A percentile compares a stretch with the other conserved stretches of the same genome.
phyloP scores from a whole-genome alignment of 805 yeast genomes.

The Zygosaccharomyces pseudorouxii region DNA sequence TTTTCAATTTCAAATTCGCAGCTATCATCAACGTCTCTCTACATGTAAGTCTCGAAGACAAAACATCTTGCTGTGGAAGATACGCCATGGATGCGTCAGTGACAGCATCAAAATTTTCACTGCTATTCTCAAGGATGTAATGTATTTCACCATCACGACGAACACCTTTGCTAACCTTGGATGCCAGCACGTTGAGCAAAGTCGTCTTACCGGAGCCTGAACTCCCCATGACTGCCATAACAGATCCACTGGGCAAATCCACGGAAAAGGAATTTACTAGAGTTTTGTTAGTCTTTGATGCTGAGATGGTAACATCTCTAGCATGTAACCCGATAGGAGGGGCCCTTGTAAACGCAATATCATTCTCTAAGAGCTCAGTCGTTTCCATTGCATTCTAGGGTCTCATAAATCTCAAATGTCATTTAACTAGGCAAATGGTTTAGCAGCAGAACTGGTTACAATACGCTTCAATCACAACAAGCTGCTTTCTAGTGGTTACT shows the following conservation, averaged over 20 bases:
- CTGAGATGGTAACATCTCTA: slow-evolving; percentile 25
- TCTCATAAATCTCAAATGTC: not conserved
- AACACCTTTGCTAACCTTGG: slow-evolving; percentile 42
- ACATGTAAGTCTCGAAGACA: slow-evolving; percentile 67
- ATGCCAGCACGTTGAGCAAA: slow-evolving; percentile 59
- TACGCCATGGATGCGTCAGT: slow-evolving; percentile 42
- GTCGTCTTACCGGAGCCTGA: slow-evolving; percentile 89
- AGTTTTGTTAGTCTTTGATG: slow-evolving; percentile 32
- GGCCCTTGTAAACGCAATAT: slow-evolving; percentile 22
- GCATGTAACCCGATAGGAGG: slow-evolving; percentile 26
- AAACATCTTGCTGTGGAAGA: slow-evolving; percentile 69
- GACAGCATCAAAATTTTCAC: not conserved
- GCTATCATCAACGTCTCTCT: slow-evolving; percentile 65
- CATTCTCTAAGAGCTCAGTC: slow-evolving; percentile 20
- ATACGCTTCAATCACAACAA: not conserved
- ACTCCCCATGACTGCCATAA: slow-evolving; percentile 82
- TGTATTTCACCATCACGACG: slow-evolving; percentile 41
- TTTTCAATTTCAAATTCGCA: slow-evolving; percentile 61
- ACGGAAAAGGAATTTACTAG: slow-evolving; percentile 52
- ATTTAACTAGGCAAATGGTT: not conserved
- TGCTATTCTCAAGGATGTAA: slow-evolving; percentile 19
- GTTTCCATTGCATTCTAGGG: slow-evolving; percentile 2
- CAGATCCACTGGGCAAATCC: slow-evolving; percentile 53
- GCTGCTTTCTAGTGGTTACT: not conserved
- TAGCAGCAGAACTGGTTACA: not conserved